Evolutionary conservation across 208 protist species (phyloP).

Genomic region (Leishmania amazonensis): DNA sequence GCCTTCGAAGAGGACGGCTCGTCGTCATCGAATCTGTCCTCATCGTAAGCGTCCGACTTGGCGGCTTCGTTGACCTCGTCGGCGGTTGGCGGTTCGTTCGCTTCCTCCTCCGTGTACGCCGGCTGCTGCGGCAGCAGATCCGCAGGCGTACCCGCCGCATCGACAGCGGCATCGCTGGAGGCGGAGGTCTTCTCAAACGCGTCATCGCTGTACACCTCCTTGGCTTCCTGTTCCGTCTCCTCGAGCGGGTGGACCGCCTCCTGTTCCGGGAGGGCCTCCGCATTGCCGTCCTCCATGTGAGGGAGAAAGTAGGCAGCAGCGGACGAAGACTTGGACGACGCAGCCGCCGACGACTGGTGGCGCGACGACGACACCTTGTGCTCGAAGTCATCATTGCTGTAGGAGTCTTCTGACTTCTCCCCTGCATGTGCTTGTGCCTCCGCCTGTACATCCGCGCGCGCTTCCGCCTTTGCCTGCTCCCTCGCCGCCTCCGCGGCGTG

Average conservation of each 20-base stretch:
- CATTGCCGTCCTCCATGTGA: not conserved
- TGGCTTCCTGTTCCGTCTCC: constrained; percentile 14
- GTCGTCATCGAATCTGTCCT: constrained; percentile 19
- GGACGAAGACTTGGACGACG: constrained; percentile 8
- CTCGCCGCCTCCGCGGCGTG: not conserved
- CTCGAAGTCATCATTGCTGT: constrained; percentile 49
- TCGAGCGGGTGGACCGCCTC: not conserved
- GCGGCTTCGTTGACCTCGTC: not conserved
- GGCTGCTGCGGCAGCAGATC: not conserved
- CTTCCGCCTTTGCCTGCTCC: constrained; percentile 2
- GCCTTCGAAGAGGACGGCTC: not conserved
- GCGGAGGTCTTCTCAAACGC: not conserved
- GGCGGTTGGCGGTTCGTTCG: not conserved
- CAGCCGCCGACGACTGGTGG: not conserved
- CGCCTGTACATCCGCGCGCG: constrained; percentile 2
- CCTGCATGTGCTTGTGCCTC: not conserved
- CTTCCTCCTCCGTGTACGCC: constrained; percentile 2
- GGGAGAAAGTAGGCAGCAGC: constrained; percentile 13
- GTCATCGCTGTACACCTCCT: constrained; percentile 8
- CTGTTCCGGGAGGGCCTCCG: not conserved
- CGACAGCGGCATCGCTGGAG: not conserved
- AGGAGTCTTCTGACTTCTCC: constrained; percentile 1
- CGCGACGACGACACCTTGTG: constrained; percentile 13
- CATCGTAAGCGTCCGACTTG: constrained; percentile 9
- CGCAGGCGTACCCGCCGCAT: not conserved